Base-by-base conservation (phyloP, 306 rosid genomes). In the Malus asiatica region DNA sequence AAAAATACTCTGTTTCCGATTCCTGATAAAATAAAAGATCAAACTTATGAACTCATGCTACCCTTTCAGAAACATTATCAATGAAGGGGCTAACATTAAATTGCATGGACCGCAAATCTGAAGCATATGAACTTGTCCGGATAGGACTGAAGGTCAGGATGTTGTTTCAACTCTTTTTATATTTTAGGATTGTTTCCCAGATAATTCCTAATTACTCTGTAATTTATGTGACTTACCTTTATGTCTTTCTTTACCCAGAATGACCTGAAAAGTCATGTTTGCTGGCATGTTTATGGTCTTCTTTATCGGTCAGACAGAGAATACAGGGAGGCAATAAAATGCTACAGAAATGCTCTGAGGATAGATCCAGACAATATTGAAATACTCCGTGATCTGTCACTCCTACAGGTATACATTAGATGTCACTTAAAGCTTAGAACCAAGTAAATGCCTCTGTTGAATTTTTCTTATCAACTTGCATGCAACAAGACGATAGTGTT, bases 211-310 rank as follows among this genome's bases (percentile, higher is more conserved):
- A 33, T 9, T 9, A 29, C n/a, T 53, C 65, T 85, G 59, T 71
- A 60, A 38, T 66, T 48, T 82, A 61, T 40, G 4, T 18, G 57
- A 70, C 66, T 80, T 85, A 33, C 76, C 19, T 48, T 81, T 52
- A 66, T 85, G 51, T 79, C 66, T 61, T 35, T 35, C 78, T 78
- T 51, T 78, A 64, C 80, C 84, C 97, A 94, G 98, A 90, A 91
- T 87, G 98, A 94, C 80, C 90, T 94, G 57, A 94, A 91, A 87
- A 94, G 98, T 90, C 98, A 94, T 88, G 98, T 94, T 78, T 94
- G 98, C 89, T 94, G 98, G 98, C 98, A 94, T 89, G 98, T 94
- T 73, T 94, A 52, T 86, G 98, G 98, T 78, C 98, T 94, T 32
- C 96, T 94, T 78, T 94, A 94, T 76, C 98, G 98, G 63, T 91